Conservation (phyloP, 768 basidiomycete species). For the Auricularia cornea region DNA sequence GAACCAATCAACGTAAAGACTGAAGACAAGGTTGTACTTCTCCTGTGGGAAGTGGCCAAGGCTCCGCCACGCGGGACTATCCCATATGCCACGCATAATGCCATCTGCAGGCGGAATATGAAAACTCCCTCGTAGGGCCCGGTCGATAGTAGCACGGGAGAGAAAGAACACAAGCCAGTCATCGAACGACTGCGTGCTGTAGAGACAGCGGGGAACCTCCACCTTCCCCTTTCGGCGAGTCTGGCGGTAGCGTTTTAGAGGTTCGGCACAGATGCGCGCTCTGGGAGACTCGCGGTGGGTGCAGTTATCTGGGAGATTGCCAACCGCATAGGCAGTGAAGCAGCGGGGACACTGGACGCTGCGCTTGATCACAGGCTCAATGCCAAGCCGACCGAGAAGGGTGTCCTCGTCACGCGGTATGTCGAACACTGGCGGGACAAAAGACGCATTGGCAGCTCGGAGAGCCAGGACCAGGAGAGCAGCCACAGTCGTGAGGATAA, state of each 20-base stretch:
- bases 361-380: background rate
- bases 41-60: background rate
- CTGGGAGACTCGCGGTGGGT: background rate
- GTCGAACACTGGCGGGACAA: background rate
- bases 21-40: slow-evolving; percentile 13
- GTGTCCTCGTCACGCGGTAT: background rate
- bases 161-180: background rate
- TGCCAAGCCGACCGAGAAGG: background rate
- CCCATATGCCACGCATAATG: background rate
- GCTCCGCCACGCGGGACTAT: background rate
- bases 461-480: background rate
- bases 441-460: background rate
- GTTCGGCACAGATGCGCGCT: background rate
- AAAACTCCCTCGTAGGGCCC: no score
- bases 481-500: background rate
- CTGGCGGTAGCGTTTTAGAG: background rate
- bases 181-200: background rate
- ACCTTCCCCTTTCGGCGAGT: background rate
- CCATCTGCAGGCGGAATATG: background rate
- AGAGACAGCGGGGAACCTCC: background rate
- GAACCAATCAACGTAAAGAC: slow-evolving; percentile 28
- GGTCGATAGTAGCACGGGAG: background rate
- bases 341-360: background rate
- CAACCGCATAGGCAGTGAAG: background rate
- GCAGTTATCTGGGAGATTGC: background rate